Conservation (phyloP, 805 yeast species). For the Yamadazyma phyllophila region DNA sequence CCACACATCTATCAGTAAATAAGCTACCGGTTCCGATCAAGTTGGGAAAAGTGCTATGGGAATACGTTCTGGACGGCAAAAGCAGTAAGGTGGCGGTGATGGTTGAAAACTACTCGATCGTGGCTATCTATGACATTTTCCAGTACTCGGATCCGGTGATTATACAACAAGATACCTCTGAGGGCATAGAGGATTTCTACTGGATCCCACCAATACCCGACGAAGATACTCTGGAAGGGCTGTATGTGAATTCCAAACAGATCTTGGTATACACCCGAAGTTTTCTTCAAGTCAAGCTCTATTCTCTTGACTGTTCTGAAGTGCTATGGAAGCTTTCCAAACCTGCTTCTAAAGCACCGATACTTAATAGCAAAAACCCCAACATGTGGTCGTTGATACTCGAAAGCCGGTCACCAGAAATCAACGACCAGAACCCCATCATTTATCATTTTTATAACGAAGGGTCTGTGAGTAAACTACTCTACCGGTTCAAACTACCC, state of each 20-base stretch:
- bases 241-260: slow-evolving; percentile 33
- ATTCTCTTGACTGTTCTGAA: slow-evolving; percentile 37
- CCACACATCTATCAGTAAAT: background rate
- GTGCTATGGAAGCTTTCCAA: slow-evolving; percentile 30
- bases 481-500: slow-evolving; percentile 22
- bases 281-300: slow-evolving; percentile 28
- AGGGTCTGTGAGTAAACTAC: slow-evolving; percentile 30
- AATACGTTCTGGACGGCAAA: background rate
- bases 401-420: slow-evolving; percentile 11
- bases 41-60: slow-evolving; percentile 12
- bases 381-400: slow-evolving; percentile 30
- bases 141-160: slow-evolving; percentile 24
- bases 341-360: slow-evolving; percentile 23
- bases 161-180: slow-evolving; percentile 26
- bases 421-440: slow-evolving; percentile 15
- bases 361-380: slow-evolving; percentile 8
- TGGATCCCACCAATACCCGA: slow-evolving; percentile 32
- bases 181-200: slow-evolving; percentile 29
- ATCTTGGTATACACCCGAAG: slow-evolving; percentile 28
- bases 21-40: background rate
- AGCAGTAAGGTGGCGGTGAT: slow-evolving; percentile 33
- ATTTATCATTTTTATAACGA: slow-evolving; percentile 30
- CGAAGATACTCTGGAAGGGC: slow-evolving; percentile 20
- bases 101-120: slow-evolving; percentile 16
- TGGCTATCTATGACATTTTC: slow-evolving; percentile 26